Base-by-base conservation (phyloP, 331 rosid genomes). In the Cydonia oblonga region DNA sequence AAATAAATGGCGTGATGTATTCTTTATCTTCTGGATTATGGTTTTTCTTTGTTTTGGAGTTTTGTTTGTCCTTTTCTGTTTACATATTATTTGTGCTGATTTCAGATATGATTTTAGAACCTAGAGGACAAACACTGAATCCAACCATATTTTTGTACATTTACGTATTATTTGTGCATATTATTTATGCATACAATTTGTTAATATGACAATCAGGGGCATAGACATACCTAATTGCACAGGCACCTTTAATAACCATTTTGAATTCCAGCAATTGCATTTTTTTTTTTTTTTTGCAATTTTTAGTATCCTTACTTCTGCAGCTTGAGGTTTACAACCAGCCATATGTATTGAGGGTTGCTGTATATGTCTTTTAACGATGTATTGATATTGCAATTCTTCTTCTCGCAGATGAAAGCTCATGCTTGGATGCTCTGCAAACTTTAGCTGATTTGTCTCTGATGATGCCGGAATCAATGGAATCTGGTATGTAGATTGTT, bases 361-460 rank as follows among this genome's bases (percentile, higher is more conserved):
- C 63, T 78, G 35, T 74, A 9, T 56, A 7, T 44, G 52, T 23
- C n/a, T 32, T 61, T 10, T 14, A 69, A 74, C 29, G n/a, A 32
- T 23, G 15, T 67, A 26, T 22, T 76, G 66, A 64, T 38, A 9
- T 40, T 66, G 22, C 15, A 32, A n/a, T 62, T 82, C 29, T 35
- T 30, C 53, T 30, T 60, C 33, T n/a, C 59, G 73, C 73, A 92
- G 98, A 87, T 81, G 86, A 81, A 76, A 85, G 81, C 70, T 42
- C 86, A 52, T 85, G 78, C 53, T 83, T 92, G 80, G 83, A 90
- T 90, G 98, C 96, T 64, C 73, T 92, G 84, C 91, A 85, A 67
- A 84, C 89, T 56, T 79, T 92, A 87, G 98, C 96, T 62, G 90
- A 90, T 81, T 76, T 90, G 62, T 90, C 96, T 73, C 78, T 86